Percentiles rank a stretch among this genome's conserved stretches.
Conservation (phyloP, 2,329 filamentous ascomycete genomes). For the Ceratocystiopsis brevicomis region DNA sequence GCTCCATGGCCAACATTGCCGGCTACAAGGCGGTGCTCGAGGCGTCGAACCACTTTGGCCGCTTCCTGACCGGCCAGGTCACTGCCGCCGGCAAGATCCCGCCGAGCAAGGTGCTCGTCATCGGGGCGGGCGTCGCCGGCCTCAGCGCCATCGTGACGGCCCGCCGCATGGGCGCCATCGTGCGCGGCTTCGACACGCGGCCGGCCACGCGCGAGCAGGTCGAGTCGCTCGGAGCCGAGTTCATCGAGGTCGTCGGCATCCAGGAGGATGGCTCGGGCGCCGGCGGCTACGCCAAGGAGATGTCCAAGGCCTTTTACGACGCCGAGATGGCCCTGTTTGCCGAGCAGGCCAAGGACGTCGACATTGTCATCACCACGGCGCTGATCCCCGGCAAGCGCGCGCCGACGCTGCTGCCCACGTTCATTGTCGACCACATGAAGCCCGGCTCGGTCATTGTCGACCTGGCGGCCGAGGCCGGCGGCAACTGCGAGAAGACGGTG, state of each 20-base stretch:
- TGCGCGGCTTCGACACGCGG: slow-evolving; percentile 79
- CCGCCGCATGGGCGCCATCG: slow-evolving; percentile 70
- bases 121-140: slow-evolving; percentile 77
- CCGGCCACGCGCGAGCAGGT: slow-evolving; percentile 78
- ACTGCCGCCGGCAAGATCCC: slow-evolving; percentile 83
- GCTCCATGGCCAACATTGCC: slow-evolving; percentile 87
- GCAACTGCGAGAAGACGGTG: slow-evolving; percentile 69
- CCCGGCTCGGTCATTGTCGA: slow-evolving; percentile 79
- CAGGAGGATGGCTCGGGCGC: slow-evolving; percentile 69
- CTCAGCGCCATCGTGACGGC: slow-evolving; percentile 77
- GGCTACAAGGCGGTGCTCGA: slow-evolving; percentile 85
- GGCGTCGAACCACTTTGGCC: slow-evolving; percentile 74
- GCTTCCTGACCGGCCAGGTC: slow-evolving; percentile 75
- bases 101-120: slow-evolving; percentile 75
- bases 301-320: slow-evolving; percentile 85
- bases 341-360: slow-evolving; percentile 70
- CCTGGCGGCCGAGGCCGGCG: slow-evolving; percentile 70
- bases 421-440: slow-evolving; percentile 70
- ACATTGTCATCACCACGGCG: slow-evolving; percentile 88
- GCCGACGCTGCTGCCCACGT: slow-evolving; percentile 65
- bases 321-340: slow-evolving; percentile 87
- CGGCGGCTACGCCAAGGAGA: slow-evolving; percentile 80
- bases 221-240: slow-evolving; percentile 75
- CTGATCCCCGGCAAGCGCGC: slow-evolving; percentile 70
- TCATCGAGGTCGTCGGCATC: slow-evolving; percentile 61